Evolutionary conservation across 2,329 filamentous ascomycete species (phyloP).

Genomic region (Grosmannia penicillata): DNA sequence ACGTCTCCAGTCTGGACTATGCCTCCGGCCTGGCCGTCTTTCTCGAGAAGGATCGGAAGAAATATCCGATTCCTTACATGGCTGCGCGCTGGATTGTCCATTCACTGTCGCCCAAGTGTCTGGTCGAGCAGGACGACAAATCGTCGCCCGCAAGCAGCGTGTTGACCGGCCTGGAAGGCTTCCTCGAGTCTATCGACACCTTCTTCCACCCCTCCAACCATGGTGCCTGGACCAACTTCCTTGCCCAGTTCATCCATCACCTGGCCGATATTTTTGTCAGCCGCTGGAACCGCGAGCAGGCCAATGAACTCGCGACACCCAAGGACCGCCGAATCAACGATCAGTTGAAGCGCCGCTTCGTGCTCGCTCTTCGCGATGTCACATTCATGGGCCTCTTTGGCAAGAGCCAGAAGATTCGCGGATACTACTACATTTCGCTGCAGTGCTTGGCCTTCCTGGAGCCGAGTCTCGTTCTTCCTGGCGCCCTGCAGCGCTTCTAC

Average conservation of each 20-base stretch:
- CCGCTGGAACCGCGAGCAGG: slow-evolving; percentile 91
- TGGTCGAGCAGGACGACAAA: slow-evolving; percentile 33
- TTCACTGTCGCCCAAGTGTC: slow-evolving; percentile 74
- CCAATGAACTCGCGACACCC: slow-evolving; percentile 78
- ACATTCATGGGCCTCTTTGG: slow-evolving; percentile 97
- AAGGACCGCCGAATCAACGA: slow-evolving; percentile 63
- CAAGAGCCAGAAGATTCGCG: slow-evolving; percentile 84
- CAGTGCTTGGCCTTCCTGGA: slow-evolving; percentile 85
- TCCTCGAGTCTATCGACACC: slow-evolving; percentile 91
- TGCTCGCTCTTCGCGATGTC: slow-evolving; percentile 76
- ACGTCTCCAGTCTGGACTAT: slow-evolving; percentile 66
- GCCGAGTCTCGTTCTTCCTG: slow-evolving; percentile 80
- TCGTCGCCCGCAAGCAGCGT: slow-evolving; percentile 48
- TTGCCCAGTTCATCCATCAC: slow-evolving; percentile 84
- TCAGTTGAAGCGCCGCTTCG: slow-evolving; percentile 76
- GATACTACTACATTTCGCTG: slow-evolving; percentile 78
- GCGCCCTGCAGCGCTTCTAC: slow-evolving; percentile 89
- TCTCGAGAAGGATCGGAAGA: slow-evolving; percentile 83
- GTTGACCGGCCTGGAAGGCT: slow-evolving; percentile 69
- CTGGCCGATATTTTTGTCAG: slow-evolving; percentile 93
- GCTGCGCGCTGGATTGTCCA: slow-evolving; percentile 88
- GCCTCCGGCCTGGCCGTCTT: slow-evolving; percentile 71
- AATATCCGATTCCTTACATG: slow-evolving; percentile 82
- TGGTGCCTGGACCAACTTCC: slow-evolving; percentile 75
- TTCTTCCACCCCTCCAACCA: slow-evolving; percentile 98